Evolutionary conservation across 2,329 filamentous ascomycete species (phyloP).

Genomic region (Pseudocercospora fuligena): DNA sequence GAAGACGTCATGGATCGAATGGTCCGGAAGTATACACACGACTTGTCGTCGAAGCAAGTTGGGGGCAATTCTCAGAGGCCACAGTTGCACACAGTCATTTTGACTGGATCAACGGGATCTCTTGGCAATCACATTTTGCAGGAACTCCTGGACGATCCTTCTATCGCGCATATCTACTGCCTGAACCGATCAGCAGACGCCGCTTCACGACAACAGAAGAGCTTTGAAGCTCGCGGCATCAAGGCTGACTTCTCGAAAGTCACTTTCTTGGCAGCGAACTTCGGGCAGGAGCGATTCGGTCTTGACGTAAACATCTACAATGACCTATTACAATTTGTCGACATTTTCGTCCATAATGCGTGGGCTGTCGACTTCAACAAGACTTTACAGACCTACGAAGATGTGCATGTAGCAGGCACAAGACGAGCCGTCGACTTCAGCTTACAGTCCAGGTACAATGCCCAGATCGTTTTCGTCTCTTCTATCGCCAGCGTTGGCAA

Average conservation of each 20-base stretch:
- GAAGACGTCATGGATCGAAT: conserved; percentile 37
- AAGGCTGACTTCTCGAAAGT: conserved; percentile 34
- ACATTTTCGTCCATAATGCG: conserved; percentile 44
- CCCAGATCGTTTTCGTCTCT: conserved; percentile 46
- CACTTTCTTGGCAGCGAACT: conserved; percentile 34
- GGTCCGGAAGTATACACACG: conserved; percentile 39
- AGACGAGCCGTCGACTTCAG: conserved; percentile 38
- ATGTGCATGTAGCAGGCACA: conserved; percentile 38
- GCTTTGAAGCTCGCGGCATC: conserved; percentile 32
- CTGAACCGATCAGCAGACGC: conserved; percentile 38
- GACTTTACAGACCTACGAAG: conserved; percentile 39
- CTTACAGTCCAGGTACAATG: conserved; percentile 29
- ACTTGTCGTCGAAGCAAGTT: conserved; percentile 21
- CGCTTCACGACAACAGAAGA: conserved; percentile 29
- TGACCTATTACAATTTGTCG: conserved; percentile 31
- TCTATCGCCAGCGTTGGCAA: conserved; percentile 44
- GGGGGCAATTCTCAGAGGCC: conserved; percentile 5
- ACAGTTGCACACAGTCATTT: conserved; percentile 34
- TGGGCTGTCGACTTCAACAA: conserved; percentile 48
- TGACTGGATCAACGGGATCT: conserved; percentile 45
- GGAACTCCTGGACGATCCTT: conserved; percentile 33
- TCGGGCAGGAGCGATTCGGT: conserved; percentile 34
- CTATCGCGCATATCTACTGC: conserved; percentile 39
- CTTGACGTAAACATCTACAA: conserved; percentile 32
- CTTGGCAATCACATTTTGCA: conserved; percentile 43